Evolutionary conservation across 176 grass and related monocot species (phyloP).

Genomic region (Aegilops bicornis): DNA sequence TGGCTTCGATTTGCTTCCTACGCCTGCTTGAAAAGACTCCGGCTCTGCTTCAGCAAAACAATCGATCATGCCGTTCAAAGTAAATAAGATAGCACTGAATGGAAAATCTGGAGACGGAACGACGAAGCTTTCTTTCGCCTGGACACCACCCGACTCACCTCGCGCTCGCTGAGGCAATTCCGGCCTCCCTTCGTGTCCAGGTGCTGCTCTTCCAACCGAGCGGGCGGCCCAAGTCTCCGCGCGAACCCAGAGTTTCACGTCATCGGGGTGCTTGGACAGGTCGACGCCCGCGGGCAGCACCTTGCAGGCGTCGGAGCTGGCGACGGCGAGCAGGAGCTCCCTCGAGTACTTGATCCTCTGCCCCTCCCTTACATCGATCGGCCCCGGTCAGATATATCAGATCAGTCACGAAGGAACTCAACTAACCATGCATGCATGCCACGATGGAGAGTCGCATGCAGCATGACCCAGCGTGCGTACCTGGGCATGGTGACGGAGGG

Average conservation of each 20-base stretch:
- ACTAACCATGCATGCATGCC: not conserved
- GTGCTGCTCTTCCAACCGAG: not conserved
- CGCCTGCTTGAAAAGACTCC: constrained; percentile 56
- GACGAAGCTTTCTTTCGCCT: not conserved
- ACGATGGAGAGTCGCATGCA: not conserved
- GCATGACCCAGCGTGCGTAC: not conserved
- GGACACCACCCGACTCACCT: not conserved
- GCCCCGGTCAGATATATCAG: not conserved
- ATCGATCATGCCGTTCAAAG: constrained; percentile 13
- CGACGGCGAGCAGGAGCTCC: constrained; percentile 9
- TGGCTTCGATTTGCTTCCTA: constrained; percentile 93
- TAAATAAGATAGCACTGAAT: not conserved
- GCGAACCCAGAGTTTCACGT: not conserved
- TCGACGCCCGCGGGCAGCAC: not conserved
- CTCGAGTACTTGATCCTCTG: not conserved
- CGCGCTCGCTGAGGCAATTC: not conserved
- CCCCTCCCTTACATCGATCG: not conserved
- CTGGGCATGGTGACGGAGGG: not conserved
- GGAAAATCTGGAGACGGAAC: not conserved
- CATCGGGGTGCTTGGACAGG: not conserved
- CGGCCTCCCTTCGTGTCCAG: not conserved
- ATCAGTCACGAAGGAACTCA: not conserved
- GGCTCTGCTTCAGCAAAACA: constrained; percentile 68
- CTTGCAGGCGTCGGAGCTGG: not conserved
- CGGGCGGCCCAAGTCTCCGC: not conserved